Conservation (phyloP, 2,329 filamentous ascomycete genomes). For the Didymella pinodella region DNA sequence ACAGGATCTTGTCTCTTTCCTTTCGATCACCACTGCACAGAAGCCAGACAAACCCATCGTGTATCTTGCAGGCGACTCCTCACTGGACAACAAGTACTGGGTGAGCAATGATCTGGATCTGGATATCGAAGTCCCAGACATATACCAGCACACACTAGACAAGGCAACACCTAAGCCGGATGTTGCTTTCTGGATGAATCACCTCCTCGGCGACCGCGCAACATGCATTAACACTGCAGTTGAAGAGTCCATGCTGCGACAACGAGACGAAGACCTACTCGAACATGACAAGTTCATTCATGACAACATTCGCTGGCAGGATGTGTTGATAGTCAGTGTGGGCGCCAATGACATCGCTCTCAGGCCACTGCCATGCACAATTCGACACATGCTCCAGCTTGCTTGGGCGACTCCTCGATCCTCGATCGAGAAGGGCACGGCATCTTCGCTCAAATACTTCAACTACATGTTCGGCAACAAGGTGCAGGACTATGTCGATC, state of each 20-base stretch:
- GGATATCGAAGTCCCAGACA: constrained; percentile 32
- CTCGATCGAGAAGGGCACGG: constrained; percentile 35
- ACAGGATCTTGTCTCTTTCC: constrained; percentile 40
- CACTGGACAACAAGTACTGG: constrained; percentile 52
- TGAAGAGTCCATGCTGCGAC: constrained; percentile 46
- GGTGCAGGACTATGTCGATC: constrained; percentile 38
- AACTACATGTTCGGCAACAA: constrained; percentile 41
- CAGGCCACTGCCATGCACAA: constrained; percentile 37
- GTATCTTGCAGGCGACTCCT: constrained; percentile 52
- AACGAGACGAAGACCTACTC: constrained; percentile 40
- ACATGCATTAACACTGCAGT: constrained; percentile 49
- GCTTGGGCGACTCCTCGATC: constrained; percentile 40
- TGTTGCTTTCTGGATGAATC: constrained; percentile 51
- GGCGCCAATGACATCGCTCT: constrained; percentile 50
- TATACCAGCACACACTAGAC: constrained; percentile 40
- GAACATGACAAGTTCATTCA: constrained; percentile 48
- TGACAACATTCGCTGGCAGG: constrained; percentile 41
- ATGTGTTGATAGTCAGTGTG: constrained; percentile 48
- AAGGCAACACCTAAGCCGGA: constrained; percentile 42
- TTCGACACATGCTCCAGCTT: constrained; percentile 44
- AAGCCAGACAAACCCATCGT: constrained; percentile 43
- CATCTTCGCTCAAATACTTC: constrained; percentile 44
- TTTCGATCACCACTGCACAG: constrained; percentile 26
- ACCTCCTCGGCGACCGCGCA: constrained; percentile 39
- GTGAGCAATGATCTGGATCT: constrained; percentile 29